Base-by-base conservation (phyloP, 2,329 filamentous ascomycete genomes). In the Periconia sp. region DNA sequence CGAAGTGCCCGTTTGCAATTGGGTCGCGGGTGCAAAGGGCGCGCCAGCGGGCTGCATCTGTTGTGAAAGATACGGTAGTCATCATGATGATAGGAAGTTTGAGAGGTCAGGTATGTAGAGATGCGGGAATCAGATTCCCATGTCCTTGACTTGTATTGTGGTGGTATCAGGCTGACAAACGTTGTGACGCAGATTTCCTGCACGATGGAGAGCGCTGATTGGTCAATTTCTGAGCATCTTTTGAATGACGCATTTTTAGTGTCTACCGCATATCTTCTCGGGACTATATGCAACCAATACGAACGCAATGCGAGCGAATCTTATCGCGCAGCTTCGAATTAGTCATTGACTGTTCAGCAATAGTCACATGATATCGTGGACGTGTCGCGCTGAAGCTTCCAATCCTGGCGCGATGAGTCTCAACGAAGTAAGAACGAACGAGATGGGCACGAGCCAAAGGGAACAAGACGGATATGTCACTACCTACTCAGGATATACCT, bases 1-100 rank as follows among this genome's bases (percentile, higher is more conserved):
- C 71, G 63, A 83, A 83, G 21, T 66, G 56, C 3, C 65, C 64
- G 37, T 73, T 71, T 15, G 73, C 72, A 15, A 65, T 60, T 23
- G 71, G 39, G 46, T 79, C 73, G 35, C 77, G 73, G 40, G 62
- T 67, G 33, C 69, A 65, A 30, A 79, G 66, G 43, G 77, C 77
- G 24, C 59, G 61, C 66, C 66, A 71, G 10, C 69, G 68, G 23
- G 58, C 49, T 15, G 55, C 46, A 12, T 67, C 59, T 17, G 67
- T 71, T 11, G 33, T 48, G 50, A 59, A 70, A 0, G 61, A 49
- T 64, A 69, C 66, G 18, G 23, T 21, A n/a, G n/a, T n/a, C n/a
- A n/a, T n/a, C n/a, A n/a, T n/a, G n/a, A n/a, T n/a, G n/a, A n/a
- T n/a, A n/a, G n/a, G n/a, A n/a, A n/a, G n/a, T n/a, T n/a, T n/a